phyloP scores from a whole-genome alignment of 23 red algal genomes.

The Chondrus crispus region DNA sequence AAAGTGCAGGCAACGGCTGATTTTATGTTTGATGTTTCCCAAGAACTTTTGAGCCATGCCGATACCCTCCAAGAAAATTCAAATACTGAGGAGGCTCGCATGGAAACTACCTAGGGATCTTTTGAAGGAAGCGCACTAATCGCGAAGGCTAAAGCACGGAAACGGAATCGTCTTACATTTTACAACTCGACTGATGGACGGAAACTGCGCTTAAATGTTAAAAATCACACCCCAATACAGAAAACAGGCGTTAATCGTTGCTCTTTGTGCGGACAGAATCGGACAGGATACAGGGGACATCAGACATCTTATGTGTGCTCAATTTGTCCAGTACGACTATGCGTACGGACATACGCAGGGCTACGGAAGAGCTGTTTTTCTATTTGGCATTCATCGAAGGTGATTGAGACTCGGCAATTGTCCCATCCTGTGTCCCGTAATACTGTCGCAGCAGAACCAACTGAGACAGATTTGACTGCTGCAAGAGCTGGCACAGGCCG shows the following conservation, averaged over 20 bases:
- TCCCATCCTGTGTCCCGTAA: too few species aligned
- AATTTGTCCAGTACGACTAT: not conserved
- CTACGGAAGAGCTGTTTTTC: not conserved
- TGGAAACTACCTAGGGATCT: too few species aligned
- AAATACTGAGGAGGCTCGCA: not conserved
- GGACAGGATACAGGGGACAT: not conserved
- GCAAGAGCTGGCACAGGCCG: too few species aligned
- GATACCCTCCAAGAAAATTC: not conserved
- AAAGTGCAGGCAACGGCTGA: not conserved
- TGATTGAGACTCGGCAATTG: not conserved
- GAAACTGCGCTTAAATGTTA: not conserved
- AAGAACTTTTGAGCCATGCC: not conserved
- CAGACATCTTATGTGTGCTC: not conserved
- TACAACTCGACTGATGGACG: not conserved
- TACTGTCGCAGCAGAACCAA: too few species aligned
- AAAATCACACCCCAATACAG: not conserved
- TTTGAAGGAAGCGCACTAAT: too few species aligned
- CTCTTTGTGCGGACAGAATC: not conserved
- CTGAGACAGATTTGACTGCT: too few species aligned
- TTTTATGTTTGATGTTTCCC: not conserved
- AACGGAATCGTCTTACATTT: not conserved
- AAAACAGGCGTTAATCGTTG: not conserved
- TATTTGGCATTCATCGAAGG: not conserved
- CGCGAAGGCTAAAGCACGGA: too few species aligned
- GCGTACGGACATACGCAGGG: not conserved